Base-by-base conservation (phyloP, 2,329 filamentous ascomycete genomes). In the Epichloe typhina region DNA sequence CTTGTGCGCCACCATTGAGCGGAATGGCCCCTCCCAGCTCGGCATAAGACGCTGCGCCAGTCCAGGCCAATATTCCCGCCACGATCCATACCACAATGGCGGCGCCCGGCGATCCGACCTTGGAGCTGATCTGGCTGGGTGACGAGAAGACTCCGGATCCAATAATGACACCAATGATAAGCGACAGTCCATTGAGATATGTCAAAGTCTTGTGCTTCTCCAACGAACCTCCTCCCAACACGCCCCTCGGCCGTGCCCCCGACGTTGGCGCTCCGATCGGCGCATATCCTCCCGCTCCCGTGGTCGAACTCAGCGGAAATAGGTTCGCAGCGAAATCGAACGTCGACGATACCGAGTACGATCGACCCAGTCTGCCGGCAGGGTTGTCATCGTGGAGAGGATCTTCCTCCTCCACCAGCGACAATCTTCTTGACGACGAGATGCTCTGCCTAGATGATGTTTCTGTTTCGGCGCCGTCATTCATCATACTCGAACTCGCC, bases 191-290 rank as follows among this genome's bases (percentile, higher is more conserved):
- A 66, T 98, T 98, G 45, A 97, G 65, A 63, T 91, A 97, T 31
- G 93, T 97, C 67, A 98, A 70, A 13, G 87, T 95, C 72, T 98
- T 98, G 72, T 95, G 85, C 66, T 88, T 93, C 73, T 98, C 93
- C 56, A 97, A 69, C 40, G 85, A 88, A n/a, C 79, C 84, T 54
- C 84, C 86, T n/a, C 80, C 79, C 21, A 85, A 61, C 15, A 77
- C 79, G 48, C 75, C 75, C 9, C 61, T 55, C 8, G 64, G 61
- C 12, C 68, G 62, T 33, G 71, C 69, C 8, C 72, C 65, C 12
- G 82, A 78, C 5, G 81, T 82, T 38, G 89, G 82, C 26, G 84
- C 83, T 36, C 89, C 91, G 15, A 98, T 76, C 12, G 89, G 88
- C 41, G 90, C 87, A 69, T 98, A 98, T 39, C 85, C 80, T 50